Evolutionary conservation across 108 stramenopile genomes (phyloP).

Genomic region (Pseudonitzschia multistriata): DNA sequence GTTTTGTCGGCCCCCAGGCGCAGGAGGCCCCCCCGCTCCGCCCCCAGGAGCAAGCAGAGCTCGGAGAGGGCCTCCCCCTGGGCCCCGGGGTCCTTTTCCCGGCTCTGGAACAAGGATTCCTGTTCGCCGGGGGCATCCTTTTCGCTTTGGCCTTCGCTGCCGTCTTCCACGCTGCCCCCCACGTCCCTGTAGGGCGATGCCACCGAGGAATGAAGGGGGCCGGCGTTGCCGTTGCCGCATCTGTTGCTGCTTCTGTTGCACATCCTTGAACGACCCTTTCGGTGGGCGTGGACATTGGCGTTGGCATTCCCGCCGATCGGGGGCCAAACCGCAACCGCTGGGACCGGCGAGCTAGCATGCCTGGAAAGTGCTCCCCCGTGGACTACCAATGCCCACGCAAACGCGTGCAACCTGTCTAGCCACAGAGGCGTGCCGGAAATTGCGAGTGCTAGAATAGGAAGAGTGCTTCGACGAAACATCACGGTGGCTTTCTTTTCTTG

Average conservation of each 20-base stretch:
- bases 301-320: background rate
- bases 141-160: background rate
- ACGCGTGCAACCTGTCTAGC: background rate
- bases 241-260: too few species aligned
- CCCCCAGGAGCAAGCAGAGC: background rate
- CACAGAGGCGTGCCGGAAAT: background rate
- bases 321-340: too few species aligned
- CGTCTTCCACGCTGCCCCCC: slow-evolving; percentile 4
- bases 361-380: too few species aligned
- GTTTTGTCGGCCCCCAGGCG: slow-evolving; percentile 11
- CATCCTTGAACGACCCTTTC: background rate
- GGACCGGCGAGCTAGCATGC: too few species aligned
- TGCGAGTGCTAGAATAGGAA: background rate
- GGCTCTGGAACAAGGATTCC: background rate
- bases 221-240: too few species aligned
- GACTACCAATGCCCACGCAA: background rate
- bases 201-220: slow-evolving; percentile 4
- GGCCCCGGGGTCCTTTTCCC: background rate
- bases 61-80: background rate
- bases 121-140: background rate
- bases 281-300: background rate
- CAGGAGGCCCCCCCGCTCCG: slow-evolving; percentile 10
- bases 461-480: background rate
- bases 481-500: background rate
- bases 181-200: background rate